These are phyloP conservation scores for Lithohypha guttulata DNA, from an alignment of 2,329 filamentous ascomycete species.

Conservation along the genomic window DNA sequence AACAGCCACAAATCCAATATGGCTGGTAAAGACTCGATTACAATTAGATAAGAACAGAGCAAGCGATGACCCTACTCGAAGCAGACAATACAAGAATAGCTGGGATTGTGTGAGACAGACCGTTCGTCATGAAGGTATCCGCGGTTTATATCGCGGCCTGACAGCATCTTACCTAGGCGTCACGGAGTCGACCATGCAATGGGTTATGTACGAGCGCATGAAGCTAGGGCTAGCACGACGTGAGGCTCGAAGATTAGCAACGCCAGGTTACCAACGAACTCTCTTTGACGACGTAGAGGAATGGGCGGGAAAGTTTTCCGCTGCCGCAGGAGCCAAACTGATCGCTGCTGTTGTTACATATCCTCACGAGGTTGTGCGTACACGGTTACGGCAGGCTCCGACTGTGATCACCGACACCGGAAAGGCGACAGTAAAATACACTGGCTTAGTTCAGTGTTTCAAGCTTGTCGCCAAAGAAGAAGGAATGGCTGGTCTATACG, in stretches of 20 bases:
- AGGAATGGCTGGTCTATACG: slow-evolving; percentile 74
- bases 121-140: slow-evolving; percentile 65
- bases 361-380: slow-evolving; percentile 83
- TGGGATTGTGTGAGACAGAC: slow-evolving; percentile 80
- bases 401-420: slow-evolving; percentile 58
- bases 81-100: slow-evolving; percentile 72
- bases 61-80: slow-evolving; percentile 40
- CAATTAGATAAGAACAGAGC: slow-evolving; percentile 83
- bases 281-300: slow-evolving; percentile 64
- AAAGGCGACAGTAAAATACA: slow-evolving; percentile 66
- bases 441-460: slow-evolving; percentile 80
- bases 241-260: slow-evolving; percentile 44
- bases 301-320: slow-evolving; percentile 67
- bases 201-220: slow-evolving; percentile 89
- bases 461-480: slow-evolving; percentile 79
- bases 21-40: slow-evolving; percentile 86
- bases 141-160: slow-evolving; percentile 78
- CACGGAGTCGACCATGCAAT: slow-evolving; percentile 80
- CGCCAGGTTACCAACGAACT: slow-evolving; percentile 52
- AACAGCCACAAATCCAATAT: slow-evolving; percentile 90
- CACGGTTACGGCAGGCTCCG: slow-evolving; percentile 76
- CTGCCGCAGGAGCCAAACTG: slow-evolving; percentile 76
- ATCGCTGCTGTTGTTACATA: slow-evolving; percentile 77
- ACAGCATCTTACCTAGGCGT: slow-evolving; percentile 87
- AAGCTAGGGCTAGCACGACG: slow-evolving; percentile 61